Conservation (phyloP, 768 basidiomycete species). For the Suillus americanus region DNA sequence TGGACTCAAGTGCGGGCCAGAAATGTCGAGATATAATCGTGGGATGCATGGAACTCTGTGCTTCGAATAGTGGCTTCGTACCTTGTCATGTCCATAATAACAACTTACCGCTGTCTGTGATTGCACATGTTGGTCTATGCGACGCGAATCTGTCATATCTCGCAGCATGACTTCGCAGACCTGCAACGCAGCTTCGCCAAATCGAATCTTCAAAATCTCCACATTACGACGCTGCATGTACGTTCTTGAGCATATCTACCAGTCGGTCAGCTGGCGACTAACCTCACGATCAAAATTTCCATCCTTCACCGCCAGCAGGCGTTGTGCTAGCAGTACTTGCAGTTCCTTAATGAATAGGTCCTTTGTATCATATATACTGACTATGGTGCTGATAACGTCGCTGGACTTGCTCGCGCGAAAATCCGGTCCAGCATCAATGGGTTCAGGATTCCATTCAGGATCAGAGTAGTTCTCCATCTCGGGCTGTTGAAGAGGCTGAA, state of each 20-base stretch:
- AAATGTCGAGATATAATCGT: conserved; percentile 92
- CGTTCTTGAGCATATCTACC: conserved; percentile 8
- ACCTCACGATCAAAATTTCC: conserved; percentile 77
- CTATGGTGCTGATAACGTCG: conserved; percentile 93
- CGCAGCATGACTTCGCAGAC: conserved; percentile 98
- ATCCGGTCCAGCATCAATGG: conserved; percentile 93
- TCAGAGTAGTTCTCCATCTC: conserved; percentile 88
- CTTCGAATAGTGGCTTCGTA: neutral
- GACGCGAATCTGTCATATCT: conserved; percentile 93
- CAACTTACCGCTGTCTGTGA: conserved; percentile 60
- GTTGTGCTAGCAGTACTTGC: conserved; percentile 86
- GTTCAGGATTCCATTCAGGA: conserved; percentile 94
- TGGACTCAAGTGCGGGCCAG: conserved; percentile 85
- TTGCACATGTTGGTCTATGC: conserved; percentile 87
- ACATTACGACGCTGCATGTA: conserved; percentile 76
- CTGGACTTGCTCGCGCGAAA: conserved; percentile 90
- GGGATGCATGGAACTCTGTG: conserved; percentile 75
- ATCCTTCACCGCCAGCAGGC: conserved; percentile 76
- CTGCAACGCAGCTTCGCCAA: conserved; percentile 90
- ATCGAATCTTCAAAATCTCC: conserved; percentile 92
- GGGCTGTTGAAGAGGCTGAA: conserved; percentile 69
- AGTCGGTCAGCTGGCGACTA: neutral
- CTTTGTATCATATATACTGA: conserved; percentile 96
- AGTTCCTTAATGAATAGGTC: conserved; percentile 96
- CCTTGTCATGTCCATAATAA: neutral